Percentiles rank a stretch among this genome's conserved stretches.
Conservation (phyloP, 2,329 filamentous ascomycete genomes). For the Pestalotiopsis fici region DNA sequence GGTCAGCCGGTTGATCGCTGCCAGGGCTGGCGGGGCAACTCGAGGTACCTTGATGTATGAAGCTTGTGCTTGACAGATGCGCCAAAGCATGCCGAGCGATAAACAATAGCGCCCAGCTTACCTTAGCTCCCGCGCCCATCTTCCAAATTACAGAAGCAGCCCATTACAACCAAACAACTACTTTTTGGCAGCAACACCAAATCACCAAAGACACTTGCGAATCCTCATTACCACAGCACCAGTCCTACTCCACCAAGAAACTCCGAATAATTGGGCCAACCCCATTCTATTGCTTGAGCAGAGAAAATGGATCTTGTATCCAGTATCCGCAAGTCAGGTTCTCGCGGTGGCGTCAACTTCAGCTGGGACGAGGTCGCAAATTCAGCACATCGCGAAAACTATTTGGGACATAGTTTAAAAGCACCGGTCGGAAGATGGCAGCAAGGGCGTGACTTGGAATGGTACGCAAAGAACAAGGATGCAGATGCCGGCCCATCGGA, state of each 20-base stretch:
- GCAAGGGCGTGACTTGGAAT: conserved; percentile 67
- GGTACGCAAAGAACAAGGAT: conserved; percentile 63
- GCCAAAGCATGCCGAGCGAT: neutral
- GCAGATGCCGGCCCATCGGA: conserved; percentile 45
- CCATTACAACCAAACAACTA: neutral
- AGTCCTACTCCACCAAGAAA: neutral
- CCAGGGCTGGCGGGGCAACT: neutral
- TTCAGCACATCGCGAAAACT: conserved; percentile 85
- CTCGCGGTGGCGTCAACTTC: conserved; percentile 92
- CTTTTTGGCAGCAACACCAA: neutral
- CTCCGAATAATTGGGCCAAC: neutral
- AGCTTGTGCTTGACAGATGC: neutral
- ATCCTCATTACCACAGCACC: too few species aligned
- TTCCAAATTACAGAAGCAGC: neutral
- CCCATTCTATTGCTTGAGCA: neutral
- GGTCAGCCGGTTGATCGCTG: neutral
- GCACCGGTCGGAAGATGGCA: conserved; percentile 93
- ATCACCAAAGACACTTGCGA: too few species aligned
- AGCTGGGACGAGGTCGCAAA: conserved; percentile 93
- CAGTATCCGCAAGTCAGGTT: conserved; percentile 86
- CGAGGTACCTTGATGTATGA: neutral
- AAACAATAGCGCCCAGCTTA: neutral
- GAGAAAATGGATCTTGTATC: conserved; percentile 84
- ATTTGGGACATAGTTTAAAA: conserved; percentile 87
- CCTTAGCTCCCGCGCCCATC: neutral